These are phyloP conservation scores for Pseudoneurospora amorphoporcata DNA, from an alignment of 495 filamentous ascomycete genomes.

Conservation along the genomic window DNA sequence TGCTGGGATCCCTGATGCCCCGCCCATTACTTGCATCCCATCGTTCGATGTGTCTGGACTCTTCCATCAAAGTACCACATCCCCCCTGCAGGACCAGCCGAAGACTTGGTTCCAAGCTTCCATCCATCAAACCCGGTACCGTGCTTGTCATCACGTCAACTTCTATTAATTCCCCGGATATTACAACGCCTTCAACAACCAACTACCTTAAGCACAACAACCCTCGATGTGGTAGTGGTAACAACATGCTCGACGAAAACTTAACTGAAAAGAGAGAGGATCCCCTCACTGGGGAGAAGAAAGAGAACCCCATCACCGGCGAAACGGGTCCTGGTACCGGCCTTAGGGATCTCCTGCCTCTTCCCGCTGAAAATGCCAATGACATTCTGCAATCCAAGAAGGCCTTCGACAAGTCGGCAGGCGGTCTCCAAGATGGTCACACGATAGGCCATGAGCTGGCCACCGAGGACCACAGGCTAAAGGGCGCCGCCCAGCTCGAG, in stretches of 20 bases:
- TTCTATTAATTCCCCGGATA: not conserved
- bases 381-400: conserved; percentile 12
- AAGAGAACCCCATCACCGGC: conserved; percentile 7
- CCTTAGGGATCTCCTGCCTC: conserved; percentile 24
- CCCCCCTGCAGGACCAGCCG: too few species aligned
- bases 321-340: conserved; percentile 16
- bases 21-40: not conserved
- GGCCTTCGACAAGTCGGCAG: conserved; percentile 9
- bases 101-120: not conserved
- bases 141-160: not conserved
- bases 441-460: conserved; percentile 30
- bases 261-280: not conserved
- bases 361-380: conserved; percentile 23
- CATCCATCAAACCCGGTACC: not conserved
- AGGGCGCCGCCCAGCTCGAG: conserved; percentile 24
- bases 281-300: not conserved
- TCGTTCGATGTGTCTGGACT: not conserved
- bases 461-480: conserved; percentile 20
- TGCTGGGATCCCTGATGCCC: not conserved
- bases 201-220: not conserved
- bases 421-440: conserved; percentile 16
- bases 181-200: not conserved
- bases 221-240: not conserved
- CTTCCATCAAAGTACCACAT: not conserved
- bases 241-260: not conserved